Evolutionary conservation across 345 rosid species (phyloP).

Genomic region (Carallia brachiata): DNA sequence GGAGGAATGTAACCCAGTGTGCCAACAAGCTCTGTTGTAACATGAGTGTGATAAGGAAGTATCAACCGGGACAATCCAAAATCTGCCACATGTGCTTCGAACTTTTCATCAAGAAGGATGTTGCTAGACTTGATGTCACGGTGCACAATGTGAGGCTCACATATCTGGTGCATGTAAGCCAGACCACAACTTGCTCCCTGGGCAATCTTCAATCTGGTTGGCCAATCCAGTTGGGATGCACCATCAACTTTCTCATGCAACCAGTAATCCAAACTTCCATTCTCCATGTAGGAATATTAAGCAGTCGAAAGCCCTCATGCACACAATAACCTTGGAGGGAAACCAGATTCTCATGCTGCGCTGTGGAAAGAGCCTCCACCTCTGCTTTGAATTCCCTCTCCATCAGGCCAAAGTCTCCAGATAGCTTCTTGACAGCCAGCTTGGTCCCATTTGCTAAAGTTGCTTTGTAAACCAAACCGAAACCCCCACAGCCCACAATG

Average conservation of each 20-base stretch:
- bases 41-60: constrained; percentile 47
- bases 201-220: constrained; percentile 38
- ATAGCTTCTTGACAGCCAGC: constrained; percentile 47
- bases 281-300: constrained; percentile 47
- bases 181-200: constrained; percentile 39
- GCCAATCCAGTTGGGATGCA: constrained; percentile 44
- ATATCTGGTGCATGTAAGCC: constrained; percentile 46
- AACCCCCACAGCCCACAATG: constrained; percentile 46
- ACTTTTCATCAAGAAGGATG: constrained; percentile 47
- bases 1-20: constrained; percentile 52
- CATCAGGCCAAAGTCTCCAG: constrained; percentile 47
- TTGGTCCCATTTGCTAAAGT: constrained; percentile 36
- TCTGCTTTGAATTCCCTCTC: constrained; percentile 48
- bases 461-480: constrained; percentile 46
- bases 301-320: constrained; percentile 36
- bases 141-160: constrained; percentile 43
- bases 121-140: constrained; percentile 52
- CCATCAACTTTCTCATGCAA: constrained; percentile 43
- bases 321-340: constrained; percentile 47
- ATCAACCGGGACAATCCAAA: constrained; percentile 46
- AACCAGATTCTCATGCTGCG: constrained; percentile 44
- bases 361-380: constrained; percentile 46
- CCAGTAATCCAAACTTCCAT: constrained; percentile 49
- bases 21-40: constrained; percentile 46
- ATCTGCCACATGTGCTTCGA: constrained; percentile 43